phyloP scores from a whole-genome alignment of 495 filamentous ascomycete genomes.

The Cercophora samala region DNA sequence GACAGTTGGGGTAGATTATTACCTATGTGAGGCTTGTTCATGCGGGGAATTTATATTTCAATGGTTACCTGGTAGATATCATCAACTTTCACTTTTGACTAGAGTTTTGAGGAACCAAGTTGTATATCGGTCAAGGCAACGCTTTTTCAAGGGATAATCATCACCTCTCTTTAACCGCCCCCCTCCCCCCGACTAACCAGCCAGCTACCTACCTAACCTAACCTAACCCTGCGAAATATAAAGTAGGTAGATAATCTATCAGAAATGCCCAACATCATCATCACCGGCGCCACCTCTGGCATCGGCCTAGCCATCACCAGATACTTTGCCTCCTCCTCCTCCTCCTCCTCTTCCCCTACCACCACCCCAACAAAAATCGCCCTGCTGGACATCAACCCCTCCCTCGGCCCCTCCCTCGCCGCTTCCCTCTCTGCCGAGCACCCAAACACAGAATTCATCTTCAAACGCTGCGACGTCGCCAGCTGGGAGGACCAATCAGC shows the following conservation, averaged over 20 bases:
- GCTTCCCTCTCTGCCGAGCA: constrained; percentile 35
- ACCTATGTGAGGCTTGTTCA: not conserved
- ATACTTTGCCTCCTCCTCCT: constrained; percentile 39
- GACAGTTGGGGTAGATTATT: not conserved
- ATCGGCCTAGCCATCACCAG: constrained; percentile 51
- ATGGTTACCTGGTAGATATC: too few species aligned
- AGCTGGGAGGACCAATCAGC: constrained; percentile 48
- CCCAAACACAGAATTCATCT: constrained; percentile 37
- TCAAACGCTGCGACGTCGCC: constrained; percentile 47
- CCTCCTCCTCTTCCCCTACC: constrained; percentile 20
- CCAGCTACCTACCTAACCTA: too few species aligned
- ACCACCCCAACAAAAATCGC: constrained; percentile 41
- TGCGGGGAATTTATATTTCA: not conserved
- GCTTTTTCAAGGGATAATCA: too few species aligned
- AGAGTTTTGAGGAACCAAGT: too few species aligned
- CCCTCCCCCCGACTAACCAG: too few species aligned
- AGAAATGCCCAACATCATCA: constrained; percentile 29
- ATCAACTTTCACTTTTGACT: not conserved
- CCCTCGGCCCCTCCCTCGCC: constrained; percentile 32
- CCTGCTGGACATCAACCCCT: constrained; percentile 51
- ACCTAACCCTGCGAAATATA: too few species aligned
- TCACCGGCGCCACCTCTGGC: constrained; percentile 53
- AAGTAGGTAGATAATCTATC: too few species aligned
- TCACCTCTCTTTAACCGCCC: too few species aligned
- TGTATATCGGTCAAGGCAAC: too few species aligned